phyloP scores from a whole-genome alignment of 306 rosid species.

The Mimosa bimucronata region DNA sequence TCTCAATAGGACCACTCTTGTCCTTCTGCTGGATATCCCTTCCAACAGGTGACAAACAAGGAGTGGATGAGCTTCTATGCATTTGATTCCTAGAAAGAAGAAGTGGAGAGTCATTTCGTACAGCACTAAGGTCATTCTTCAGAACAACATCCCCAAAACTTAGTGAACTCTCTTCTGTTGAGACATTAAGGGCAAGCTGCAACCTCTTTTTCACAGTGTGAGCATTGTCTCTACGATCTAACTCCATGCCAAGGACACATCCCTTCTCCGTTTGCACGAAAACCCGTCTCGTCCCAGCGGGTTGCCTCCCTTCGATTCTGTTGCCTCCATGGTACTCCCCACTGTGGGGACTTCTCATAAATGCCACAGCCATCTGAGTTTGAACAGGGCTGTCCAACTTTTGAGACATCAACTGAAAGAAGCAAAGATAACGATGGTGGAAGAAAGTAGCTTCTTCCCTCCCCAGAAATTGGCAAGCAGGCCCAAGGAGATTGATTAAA shows the following conservation, averaged over 20 bases:
- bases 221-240: conserved; percentile 83
- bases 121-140: conserved; percentile 82
- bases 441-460: conserved; percentile 61
- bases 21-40: conserved; percentile 88
- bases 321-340: conserved; percentile 68
- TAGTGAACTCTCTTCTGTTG: conserved; percentile 85
- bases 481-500: conserved; percentile 40
- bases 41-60: conserved; percentile 87
- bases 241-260: conserved; percentile 88
- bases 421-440: conserved; percentile 47
- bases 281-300: conserved; percentile 78
- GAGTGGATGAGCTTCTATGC: conserved; percentile 97
- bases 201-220: conserved; percentile 96
- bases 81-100: conserved; percentile 80
- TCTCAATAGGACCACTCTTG: conserved; percentile 90
- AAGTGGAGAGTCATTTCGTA: conserved; percentile 83
- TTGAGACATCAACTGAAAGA: conserved; percentile 70
- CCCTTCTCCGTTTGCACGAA: conserved; percentile 94
- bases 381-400: conserved; percentile 91
- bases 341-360: conserved; percentile 65
- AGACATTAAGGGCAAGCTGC: conserved; percentile 91
- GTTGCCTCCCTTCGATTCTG: conserved; percentile 62
- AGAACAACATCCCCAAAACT: conserved; percentile 86
- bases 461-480: conserved; percentile 53
- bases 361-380: conserved; percentile 91